These are phyloP conservation scores for Ascochyta koolunga DNA, from an alignment of 2,329 filamentous ascomycete genomes.

Conservation along the genomic window DNA sequence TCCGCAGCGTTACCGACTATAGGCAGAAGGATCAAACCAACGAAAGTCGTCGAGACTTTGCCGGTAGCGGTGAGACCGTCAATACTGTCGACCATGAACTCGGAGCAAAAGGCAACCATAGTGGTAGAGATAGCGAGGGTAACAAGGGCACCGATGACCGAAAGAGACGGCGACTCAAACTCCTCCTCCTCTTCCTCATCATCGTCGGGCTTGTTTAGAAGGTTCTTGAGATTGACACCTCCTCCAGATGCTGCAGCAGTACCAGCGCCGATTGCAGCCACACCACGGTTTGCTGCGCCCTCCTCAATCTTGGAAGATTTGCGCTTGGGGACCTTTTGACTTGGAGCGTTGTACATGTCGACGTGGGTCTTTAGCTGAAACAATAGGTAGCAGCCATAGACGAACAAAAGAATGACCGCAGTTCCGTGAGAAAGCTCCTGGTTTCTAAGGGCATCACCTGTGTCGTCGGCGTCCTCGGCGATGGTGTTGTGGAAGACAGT, in stretches of 20 bases:
- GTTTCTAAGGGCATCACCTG: constrained; percentile 36
- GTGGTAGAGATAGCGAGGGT: constrained; percentile 76
- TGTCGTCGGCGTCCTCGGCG: constrained; percentile 28
- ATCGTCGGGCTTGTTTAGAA: constrained; percentile 45
- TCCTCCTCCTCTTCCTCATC: constrained; percentile 66
- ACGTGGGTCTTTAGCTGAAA: constrained; percentile 91
- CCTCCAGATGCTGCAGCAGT: constrained; percentile 59
- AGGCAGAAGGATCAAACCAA: constrained; percentile 67
- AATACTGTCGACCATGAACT: constrained; percentile 68
- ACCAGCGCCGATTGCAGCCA: constrained; percentile 60
- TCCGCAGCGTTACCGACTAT: constrained; percentile 72
- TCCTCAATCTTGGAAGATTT: constrained; percentile 54
- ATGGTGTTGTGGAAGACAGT: constrained; percentile 70
- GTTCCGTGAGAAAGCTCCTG: constrained; percentile 68
- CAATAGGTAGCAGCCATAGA: constrained; percentile 82
- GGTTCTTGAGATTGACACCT: constrained; percentile 56
- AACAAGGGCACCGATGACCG: constrained; percentile 72
- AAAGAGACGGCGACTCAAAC: constrained; percentile 76
- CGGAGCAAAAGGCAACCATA: constrained; percentile 77
- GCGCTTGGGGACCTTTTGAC: constrained; percentile 74
- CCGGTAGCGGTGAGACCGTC: constrained; percentile 58
- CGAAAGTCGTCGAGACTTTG: constrained; percentile 63
- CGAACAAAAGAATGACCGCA: constrained; percentile 78
- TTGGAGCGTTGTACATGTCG: constrained; percentile 78
- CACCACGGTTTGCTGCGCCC: constrained; percentile 56